Base-by-base conservation (phyloP, 345 rosid genomes). In the Ceriops zippeliana region DNA sequence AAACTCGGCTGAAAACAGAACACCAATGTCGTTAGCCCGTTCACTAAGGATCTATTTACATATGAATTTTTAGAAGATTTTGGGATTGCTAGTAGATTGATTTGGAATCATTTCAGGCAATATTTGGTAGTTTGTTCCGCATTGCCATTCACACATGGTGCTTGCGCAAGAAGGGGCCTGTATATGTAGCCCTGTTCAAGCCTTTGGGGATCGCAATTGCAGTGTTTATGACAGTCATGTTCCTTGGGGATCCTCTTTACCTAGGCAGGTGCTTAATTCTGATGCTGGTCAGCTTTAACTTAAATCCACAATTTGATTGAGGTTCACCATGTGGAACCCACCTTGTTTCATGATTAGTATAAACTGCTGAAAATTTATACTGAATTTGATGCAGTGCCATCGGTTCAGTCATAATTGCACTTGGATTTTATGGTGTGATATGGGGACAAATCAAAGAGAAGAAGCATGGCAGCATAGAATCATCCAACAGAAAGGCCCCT, bases 131-230 rank as follows among this genome's bases (percentile, higher is more conserved):
- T 71, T 19, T 80, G 58, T 78, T 58, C 52, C 67, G 82, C 1
- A 80, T 78, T 24, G 60, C 61, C 9, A 52, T 76, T 22, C 80
- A 79, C 42, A 78, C 87, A 30, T 81, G 87, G 87, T 74, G 81
- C 79, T 46, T 76, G 63, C 61, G 37, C 11, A 70, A 58, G 73
- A 83, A 71, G 31, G 84, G 87, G 11, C 81, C 83, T 15, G 66
- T 78, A 1, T 81, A 59, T 42, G 87, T 83, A 9, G 62, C 84
- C 67, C 76, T 83, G 81, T 83, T 83, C 83, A 78, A 61, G 77
- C 84, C 86, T 7, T 32, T 83, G 75, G 84, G 84, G 32, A 83
- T 83, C 58, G 76, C 31, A 58, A 20, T 78, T 71, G 78, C 86
- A 8, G 70, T 74, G 6, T 17, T 58, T 58, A 49, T 83, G 60